A percentile compares a stretch with the other conserved stretches of the same genome.
Evolutionary conservation across 768 basidiomycete species (phyloP).

Genomic region (Mycena sanguinolenta): DNA sequence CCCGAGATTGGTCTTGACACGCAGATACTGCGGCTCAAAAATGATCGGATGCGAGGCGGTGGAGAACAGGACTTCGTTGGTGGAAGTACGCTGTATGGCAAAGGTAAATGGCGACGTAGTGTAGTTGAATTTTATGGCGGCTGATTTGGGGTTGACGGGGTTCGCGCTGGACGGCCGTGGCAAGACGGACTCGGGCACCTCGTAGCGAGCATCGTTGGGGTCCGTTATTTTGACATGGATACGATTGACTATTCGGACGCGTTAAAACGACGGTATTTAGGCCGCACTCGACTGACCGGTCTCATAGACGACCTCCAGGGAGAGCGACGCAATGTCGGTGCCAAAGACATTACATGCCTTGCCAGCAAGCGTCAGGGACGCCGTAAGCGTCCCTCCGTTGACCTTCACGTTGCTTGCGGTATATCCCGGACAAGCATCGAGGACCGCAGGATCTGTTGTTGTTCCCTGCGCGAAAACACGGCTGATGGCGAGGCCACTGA

Average conservation of each 20-base stretch:
- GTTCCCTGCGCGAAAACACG: constrained; percentile 32
- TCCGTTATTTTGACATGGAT: constrained; percentile 78
- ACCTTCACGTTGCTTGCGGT: constrained; percentile 59
- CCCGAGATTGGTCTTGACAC: constrained; percentile 75
- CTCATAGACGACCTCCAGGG: constrained; percentile 69
- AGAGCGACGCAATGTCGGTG: constrained; percentile 60
- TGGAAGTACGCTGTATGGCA: constrained; percentile 62
- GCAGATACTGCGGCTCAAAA: constrained; percentile 83
- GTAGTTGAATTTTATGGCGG: constrained; percentile 72
- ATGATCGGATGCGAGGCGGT: constrained; percentile 73
- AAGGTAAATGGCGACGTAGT: constrained; percentile 73
- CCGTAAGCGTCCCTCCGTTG: constrained; percentile 56
- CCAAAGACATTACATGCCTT: constrained; percentile 73
- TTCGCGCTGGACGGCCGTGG: constrained; percentile 61
- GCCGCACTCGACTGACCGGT: constrained; percentile 55
- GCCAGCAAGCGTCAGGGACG: constrained; percentile 66
- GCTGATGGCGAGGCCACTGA: constrained; percentile 23
- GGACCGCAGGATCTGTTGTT: constrained; percentile 46
- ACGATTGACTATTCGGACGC: constrained; percentile 56
- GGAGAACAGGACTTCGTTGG: constrained; percentile 70
- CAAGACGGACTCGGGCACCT: constrained; percentile 73
- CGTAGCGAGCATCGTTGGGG: constrained; percentile 62
- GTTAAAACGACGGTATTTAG: not conserved
- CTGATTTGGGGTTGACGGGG: constrained; percentile 43
- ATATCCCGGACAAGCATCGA: constrained; percentile 76